Evolutionary conservation across 192 early-diverging fungal species (phyloP).

Genomic region (Podila epigama): DNA sequence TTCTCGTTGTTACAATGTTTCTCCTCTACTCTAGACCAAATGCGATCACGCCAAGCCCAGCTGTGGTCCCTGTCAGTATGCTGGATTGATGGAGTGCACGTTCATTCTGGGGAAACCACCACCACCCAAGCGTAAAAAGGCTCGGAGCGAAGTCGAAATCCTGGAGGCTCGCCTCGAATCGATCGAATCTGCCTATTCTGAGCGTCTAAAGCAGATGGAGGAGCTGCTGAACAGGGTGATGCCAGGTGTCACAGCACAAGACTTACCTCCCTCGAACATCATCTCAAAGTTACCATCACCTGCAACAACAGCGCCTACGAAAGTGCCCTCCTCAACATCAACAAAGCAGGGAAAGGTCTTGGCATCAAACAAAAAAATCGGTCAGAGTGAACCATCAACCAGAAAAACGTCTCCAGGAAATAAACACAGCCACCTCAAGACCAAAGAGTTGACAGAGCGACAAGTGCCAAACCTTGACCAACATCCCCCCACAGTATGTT

Average conservation of each 20-base stretch:
- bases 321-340: neutral
- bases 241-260: conserved; percentile 10
- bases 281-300: neutral
- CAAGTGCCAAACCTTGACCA: neutral
- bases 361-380: neutral
- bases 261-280: neutral
- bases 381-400: neutral
- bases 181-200: conserved; percentile 43
- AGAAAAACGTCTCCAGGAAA: no score
- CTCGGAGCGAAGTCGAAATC: conserved; percentile 33
- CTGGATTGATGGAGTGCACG: conserved; percentile 44
- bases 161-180: conserved; percentile 31
- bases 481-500: neutral
- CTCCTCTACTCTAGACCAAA: conserved; percentile 22
- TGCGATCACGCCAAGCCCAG: conserved; percentile 38
- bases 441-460: neutral
- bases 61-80: conserved; percentile 38
- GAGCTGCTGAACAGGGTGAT: conserved; percentile 26
- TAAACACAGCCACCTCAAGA: neutral
- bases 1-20: neutral
- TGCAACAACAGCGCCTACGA: neutral
- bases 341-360: neutral
- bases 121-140: conserved; percentile 35
- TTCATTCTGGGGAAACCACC: conserved; percentile 38
- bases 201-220: conserved; percentile 45